Evolutionary conservation across 495 filamentous ascomycete species (phyloP).

Genomic region (Thermothielavioides terrestris): DNA sequence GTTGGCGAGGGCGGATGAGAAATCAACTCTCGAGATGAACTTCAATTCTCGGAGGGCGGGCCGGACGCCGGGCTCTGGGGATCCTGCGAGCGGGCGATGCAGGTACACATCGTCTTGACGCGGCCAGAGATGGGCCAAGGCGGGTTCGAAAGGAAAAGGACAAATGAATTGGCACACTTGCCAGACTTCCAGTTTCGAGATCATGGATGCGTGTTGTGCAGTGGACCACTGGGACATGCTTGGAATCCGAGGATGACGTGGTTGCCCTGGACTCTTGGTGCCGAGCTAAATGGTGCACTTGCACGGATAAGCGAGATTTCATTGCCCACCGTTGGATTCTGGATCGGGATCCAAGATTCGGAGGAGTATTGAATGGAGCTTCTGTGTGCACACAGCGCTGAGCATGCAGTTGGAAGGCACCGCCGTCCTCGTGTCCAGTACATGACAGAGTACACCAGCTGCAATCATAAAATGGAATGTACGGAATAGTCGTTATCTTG

Average conservation of each 20-base stretch:
- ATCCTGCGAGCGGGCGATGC: constrained; percentile 5
- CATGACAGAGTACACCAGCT: too few species aligned
- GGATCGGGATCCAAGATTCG: not conserved
- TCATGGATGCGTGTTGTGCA: too few species aligned
- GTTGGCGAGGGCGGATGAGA: not conserved
- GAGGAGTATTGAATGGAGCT: too few species aligned
- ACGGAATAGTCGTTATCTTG: too few species aligned
- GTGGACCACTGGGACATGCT: too few species aligned
- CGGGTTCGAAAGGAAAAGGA: not conserved
- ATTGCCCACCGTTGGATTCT: not conserved
- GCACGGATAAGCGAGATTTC: not conserved
- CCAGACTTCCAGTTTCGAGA: not conserved
- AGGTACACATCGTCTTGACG: constrained; percentile 12
- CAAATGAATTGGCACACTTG: constrained; percentile 2
- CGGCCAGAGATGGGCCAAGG: not conserved
- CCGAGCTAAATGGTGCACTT: not conserved
- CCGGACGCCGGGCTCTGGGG: not conserved
- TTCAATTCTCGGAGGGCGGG: constrained; percentile 4
- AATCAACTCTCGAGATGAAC: constrained; percentile 7
- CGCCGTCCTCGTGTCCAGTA: too few species aligned
- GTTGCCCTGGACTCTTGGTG: too few species aligned
- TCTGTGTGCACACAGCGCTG: not conserved
- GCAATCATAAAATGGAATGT: too few species aligned
- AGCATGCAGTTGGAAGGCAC: too few species aligned
- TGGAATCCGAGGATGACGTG: too few species aligned